Evolutionary conservation across 331 rosid species (phyloP).

Genomic region (Rhamnella rubrinervis): DNA sequence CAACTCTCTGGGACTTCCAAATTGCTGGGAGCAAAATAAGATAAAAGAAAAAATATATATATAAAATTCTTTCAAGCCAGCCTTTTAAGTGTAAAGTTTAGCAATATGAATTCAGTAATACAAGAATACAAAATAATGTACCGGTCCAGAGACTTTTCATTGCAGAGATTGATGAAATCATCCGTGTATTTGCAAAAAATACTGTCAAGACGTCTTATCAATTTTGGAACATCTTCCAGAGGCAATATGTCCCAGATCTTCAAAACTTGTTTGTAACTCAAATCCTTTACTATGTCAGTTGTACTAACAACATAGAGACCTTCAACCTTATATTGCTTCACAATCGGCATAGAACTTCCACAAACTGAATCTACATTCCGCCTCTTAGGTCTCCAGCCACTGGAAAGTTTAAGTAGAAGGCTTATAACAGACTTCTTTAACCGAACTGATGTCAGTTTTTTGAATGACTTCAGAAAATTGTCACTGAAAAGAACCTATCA

Average conservation of each 20-base stretch:
- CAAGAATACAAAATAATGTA: constrained; percentile 17
- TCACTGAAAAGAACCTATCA: constrained; percentile 61
- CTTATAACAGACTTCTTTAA: constrained; percentile 39
- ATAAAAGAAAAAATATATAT: background rate
- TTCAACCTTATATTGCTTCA: constrained; percentile 54
- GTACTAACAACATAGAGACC: constrained; percentile 47
- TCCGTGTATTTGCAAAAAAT: constrained; percentile 38
- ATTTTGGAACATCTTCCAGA: constrained; percentile 27
- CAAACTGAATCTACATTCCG: constrained; percentile 19
- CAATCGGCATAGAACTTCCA: constrained; percentile 44
- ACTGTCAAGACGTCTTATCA: constrained; percentile 25
- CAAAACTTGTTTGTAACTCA: constrained; percentile 25
- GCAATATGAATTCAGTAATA: background rate
- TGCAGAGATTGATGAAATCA: constrained; percentile 34
- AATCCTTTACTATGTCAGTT: constrained; percentile 47
- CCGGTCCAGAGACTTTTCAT: constrained; percentile 29
- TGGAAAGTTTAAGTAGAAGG: constrained; percentile 51
- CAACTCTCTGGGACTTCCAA: constrained; percentile 55
- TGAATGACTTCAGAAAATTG: constrained; percentile 61
- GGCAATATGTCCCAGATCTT: constrained; percentile 48
- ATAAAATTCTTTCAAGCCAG: background rate
- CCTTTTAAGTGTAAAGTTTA: background rate
- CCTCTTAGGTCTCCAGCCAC: constrained; percentile 69
- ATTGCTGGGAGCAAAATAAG: constrained; percentile 31
- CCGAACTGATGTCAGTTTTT: constrained; percentile 30